phyloP scores from a whole-genome alignment of 805 yeast genomes.

The Candida peoriensis region DNA sequence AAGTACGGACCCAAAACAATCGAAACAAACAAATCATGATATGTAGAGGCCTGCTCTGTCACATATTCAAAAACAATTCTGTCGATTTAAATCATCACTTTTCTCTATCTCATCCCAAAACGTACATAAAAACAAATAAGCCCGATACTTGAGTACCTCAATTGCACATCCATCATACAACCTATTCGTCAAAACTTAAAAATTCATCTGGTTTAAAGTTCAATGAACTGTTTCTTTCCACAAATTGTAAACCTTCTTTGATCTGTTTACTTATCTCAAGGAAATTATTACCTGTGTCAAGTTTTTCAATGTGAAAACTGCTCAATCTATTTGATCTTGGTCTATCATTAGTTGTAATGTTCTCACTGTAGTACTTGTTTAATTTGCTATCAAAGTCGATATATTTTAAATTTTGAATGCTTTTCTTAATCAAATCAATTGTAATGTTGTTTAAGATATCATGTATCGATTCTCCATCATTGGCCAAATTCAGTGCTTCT shows the following conservation, averaged over 20 bases:
- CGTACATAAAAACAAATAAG: background rate
- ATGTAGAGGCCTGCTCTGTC: no score
- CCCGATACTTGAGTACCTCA: background rate
- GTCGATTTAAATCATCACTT: no score
- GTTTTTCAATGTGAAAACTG: no score
- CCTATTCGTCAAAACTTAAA: constrained; percentile 6
- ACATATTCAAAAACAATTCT: no score
- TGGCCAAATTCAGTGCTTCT: constrained; percentile 17
- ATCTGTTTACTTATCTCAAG: constrained; percentile 3
- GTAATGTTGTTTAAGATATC: constrained; percentile 16
- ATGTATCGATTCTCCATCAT: constrained; percentile 22
- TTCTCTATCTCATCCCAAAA: no score
- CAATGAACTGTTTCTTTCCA: constrained; percentile 1
- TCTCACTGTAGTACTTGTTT: background rate
- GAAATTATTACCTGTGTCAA: no score
- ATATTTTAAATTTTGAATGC: constrained; percentile 18
- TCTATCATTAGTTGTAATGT: no score
- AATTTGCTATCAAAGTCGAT: constrained; percentile 14
- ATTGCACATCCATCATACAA: background rate
- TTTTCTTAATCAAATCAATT: constrained; percentile 18
- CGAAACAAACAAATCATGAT: no score
- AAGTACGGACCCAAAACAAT: no score
- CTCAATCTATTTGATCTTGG: background rate
- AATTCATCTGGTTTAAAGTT: constrained; percentile 11
- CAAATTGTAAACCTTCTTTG: constrained; percentile 7